phyloP scores from a whole-genome alignment of 768 basidiomycete genomes.

The Agaricus bisporus region DNA sequence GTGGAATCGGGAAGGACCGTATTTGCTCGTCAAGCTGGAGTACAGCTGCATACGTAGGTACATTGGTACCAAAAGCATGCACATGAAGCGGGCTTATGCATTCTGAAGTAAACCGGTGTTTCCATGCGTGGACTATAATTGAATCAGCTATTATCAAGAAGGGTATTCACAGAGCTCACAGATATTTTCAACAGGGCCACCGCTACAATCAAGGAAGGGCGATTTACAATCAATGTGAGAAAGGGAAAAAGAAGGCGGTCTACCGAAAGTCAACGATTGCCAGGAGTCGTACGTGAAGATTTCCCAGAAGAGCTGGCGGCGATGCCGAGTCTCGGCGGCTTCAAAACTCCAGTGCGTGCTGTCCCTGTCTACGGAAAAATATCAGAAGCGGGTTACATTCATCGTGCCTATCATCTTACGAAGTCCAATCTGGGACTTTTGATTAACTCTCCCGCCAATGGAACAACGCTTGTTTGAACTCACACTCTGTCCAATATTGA shows the following conservation, averaged over 20 bases:
- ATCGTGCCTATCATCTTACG: conserved; percentile 35
- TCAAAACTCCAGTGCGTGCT: conserved; percentile 65
- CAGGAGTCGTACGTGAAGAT: conserved; percentile 48
- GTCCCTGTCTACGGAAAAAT: conserved; percentile 48
- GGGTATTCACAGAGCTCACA: conserved; percentile 36
- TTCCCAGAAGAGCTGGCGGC: conserved; percentile 70
- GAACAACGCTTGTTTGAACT: conserved; percentile 21
- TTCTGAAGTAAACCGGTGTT: conserved; percentile 60
- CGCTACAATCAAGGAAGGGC: conserved; percentile 39
- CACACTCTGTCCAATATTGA: conserved; percentile 69
- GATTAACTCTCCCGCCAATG: conserved; percentile 8
- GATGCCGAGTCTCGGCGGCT: conserved; percentile 44
- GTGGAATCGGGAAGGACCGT: conserved; percentile 60
- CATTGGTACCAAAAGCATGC: conserved; percentile 64
- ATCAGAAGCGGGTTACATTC: neutral
- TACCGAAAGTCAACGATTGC: conserved; percentile 63
- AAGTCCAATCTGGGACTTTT: conserved; percentile 49
- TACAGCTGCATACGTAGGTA: conserved; percentile 59
- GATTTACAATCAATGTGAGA: conserved; percentile 63
- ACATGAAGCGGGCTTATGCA: conserved; percentile 65
- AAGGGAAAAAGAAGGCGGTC: conserved; percentile 59
- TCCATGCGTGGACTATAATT: conserved; percentile 54
- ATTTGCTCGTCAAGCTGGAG: conserved; percentile 61
- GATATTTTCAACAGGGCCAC: conserved; percentile 41
- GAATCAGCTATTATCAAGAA: neutral